A percentile compares a stretch with the other conserved stretches of the same genome.
phyloP scores from a whole-genome alignment of 75 land plant species.

The Ceratopteris richardii region DNA sequence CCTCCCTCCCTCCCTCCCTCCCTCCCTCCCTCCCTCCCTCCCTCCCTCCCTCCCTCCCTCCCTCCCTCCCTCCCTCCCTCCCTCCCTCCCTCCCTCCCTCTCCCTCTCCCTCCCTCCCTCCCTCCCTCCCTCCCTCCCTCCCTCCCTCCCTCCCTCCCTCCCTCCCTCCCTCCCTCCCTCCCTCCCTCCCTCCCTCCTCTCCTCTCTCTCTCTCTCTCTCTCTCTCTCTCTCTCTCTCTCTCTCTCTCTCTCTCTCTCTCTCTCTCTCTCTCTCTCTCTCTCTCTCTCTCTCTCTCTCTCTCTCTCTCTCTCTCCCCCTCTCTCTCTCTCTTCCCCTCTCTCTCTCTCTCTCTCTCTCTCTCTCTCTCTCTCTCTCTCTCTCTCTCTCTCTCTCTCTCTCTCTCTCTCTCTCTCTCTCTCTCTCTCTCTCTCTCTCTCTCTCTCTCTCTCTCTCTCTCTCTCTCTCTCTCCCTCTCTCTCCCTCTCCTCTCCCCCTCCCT shows the following conservation, averaged over 20 bases:
- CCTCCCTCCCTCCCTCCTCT: not conserved
- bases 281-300: not conserved
- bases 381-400: too few relatives aligned
- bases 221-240: not conserved
- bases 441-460: too few relatives aligned
- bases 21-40: too few relatives aligned
- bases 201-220: slow-evolving; percentile 2
- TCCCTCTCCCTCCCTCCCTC: not conserved
- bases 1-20: not conserved
- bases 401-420: too few relatives aligned
- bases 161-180: not conserved
- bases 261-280: not conserved
- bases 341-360: too few relatives aligned
- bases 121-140: not conserved
- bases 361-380: too few relatives aligned
- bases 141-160: not conserved
- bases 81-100: not conserved
- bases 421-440: too few relatives aligned
- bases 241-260: too few relatives aligned
- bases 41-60: not conserved
- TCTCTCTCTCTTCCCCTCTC: too few relatives aligned
- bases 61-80: not conserved
- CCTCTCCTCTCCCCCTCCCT: not conserved
- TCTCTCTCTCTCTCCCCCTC: too few relatives aligned
- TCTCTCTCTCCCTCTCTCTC: too few relatives aligned